Evolutionary conservation across 805 yeast genomes (phyloP).

Genomic region (Ogataea henricii): DNA sequence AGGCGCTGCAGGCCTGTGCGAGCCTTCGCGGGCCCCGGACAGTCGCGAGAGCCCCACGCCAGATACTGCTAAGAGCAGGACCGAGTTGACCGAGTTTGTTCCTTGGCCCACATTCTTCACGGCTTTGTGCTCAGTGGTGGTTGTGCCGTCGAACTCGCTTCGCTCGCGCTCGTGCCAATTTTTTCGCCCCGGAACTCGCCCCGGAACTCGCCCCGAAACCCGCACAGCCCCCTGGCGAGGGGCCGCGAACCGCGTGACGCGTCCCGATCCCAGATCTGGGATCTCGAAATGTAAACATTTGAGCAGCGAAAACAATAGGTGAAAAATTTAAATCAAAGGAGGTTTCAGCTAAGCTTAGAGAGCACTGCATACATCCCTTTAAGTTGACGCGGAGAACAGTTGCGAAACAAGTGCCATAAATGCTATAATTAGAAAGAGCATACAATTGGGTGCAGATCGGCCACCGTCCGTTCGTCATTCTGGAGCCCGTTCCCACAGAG

Average conservation of each 20-base stretch:
- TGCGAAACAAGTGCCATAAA: conserved; percentile 13
- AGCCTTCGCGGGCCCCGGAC: no score
- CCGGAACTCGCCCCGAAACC: no score
- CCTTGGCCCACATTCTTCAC: no score
- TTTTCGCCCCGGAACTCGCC: no score
- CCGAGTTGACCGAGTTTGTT: no score
- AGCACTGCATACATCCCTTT: conserved; percentile 10
- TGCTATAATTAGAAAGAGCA: conserved; percentile 13
- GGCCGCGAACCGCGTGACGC: conserved; percentile 3
- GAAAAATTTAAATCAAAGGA: conserved; percentile 11
- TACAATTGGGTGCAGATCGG: background rate
- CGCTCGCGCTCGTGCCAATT: no score
- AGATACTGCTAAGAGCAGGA: no score
- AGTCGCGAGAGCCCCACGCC: no score
- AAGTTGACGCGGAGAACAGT: conserved; percentile 1
- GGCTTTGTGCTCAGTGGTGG: no score
- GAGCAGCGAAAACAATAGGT: background rate
- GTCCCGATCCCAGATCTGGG: background rate
- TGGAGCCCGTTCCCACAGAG: background rate
- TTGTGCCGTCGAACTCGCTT: no score
- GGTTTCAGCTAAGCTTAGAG: conserved; percentile 14
- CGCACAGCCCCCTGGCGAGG: no score
- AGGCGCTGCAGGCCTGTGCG: no score
- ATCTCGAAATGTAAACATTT: conserved; percentile 4
- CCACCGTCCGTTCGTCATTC: background rate